Percentiles rank a stretch among this genome's conserved stretches.
Conservation (phyloP, 495 filamentous ascomycete species). For the Penicillium goetzii region DNA sequence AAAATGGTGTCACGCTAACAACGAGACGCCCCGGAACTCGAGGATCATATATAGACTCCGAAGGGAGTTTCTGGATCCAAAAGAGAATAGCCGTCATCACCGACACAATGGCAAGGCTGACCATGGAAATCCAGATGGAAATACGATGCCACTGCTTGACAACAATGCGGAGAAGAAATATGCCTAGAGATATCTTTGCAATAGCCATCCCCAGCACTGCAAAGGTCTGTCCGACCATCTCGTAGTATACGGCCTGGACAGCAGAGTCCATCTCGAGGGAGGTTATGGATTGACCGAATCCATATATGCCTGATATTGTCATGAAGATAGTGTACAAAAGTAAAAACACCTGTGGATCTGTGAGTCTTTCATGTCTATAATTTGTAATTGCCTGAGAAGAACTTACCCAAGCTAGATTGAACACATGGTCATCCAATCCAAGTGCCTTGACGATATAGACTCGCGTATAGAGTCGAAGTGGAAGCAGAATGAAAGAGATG, state of each 20-base stretch:
- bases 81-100: constrained; percentile 23
- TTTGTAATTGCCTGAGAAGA: background rate
- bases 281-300: constrained; percentile 26
- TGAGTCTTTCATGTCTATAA: background rate
- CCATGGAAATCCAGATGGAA: constrained; percentile 28
- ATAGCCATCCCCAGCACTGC: constrained; percentile 30
- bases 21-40: constrained; percentile 22
- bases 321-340: constrained; percentile 26
- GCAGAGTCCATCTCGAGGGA: constrained; percentile 19
- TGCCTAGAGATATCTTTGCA: constrained; percentile 28
- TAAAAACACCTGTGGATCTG: constrained; percentile 19
- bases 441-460: constrained; percentile 23
- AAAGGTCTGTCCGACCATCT: constrained; percentile 31
- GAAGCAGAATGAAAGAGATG: constrained; percentile 27
- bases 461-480: constrained; percentile 24
- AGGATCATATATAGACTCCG: constrained; percentile 25
- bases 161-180: constrained; percentile 30
- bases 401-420: constrained; percentile 26
- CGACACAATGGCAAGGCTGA: constrained; percentile 22
- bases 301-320: constrained; percentile 21
- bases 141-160: constrained; percentile 29
- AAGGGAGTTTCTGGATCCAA: constrained; percentile 24
- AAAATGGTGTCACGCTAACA: constrained; percentile 21
- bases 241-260: constrained; percentile 26
- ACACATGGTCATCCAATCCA: constrained; percentile 25